These are phyloP conservation scores for Termitomyces bulborhizus DNA, from an alignment of 768 basidiomycete species.

Conservation along the genomic window DNA sequence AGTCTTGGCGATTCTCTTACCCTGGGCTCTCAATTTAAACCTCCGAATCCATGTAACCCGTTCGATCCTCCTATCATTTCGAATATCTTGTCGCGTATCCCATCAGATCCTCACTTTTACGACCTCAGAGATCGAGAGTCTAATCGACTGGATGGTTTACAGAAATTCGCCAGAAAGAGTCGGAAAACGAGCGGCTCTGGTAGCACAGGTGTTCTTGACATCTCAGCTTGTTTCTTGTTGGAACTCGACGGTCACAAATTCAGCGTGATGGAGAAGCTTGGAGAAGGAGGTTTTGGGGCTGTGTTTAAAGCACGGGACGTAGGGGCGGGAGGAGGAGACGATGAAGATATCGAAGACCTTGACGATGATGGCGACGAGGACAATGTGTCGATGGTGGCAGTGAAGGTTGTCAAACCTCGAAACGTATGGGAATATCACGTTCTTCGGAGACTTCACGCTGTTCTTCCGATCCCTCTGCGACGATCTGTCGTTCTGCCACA, in stretches of 20 bases:
- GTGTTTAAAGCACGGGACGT: conserved; percentile 83
- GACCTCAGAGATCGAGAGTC: conserved; percentile 52
- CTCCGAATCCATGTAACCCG: conserved; percentile 87
- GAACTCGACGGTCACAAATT: conserved; percentile 60
- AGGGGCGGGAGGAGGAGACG: conserved; percentile 40
- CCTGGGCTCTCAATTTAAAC: conserved; percentile 57
- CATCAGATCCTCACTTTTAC: conserved; percentile 53
- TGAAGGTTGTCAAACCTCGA: conserved; percentile 88
- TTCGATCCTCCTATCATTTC: conserved; percentile 63
- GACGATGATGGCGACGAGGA: conserved; percentile 50
- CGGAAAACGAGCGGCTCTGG: conserved; percentile 36
- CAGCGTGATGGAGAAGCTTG: conserved; percentile 78
- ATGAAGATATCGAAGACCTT: conserved; percentile 46
- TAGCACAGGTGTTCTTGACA: conserved; percentile 25
- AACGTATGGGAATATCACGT: conserved; percentile 92
- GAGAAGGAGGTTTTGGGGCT: conserved; percentile 94
- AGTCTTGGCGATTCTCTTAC: conserved; percentile 62
- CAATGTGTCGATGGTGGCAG: conserved; percentile 56
- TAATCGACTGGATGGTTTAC: conserved; percentile 58
- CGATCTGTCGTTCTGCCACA: conserved; percentile 73
- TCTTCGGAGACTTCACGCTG: conserved; percentile 68
- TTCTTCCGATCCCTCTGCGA: conserved; percentile 52
- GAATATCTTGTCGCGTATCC: conserved; percentile 57
- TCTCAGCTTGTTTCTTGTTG: conserved; percentile 43
- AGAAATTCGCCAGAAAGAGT: conserved; percentile 59